phyloP scores from a whole-genome alignment of 176 grass and related monocot species.

The sorghum (Sorghum bicolor) region DNA sequence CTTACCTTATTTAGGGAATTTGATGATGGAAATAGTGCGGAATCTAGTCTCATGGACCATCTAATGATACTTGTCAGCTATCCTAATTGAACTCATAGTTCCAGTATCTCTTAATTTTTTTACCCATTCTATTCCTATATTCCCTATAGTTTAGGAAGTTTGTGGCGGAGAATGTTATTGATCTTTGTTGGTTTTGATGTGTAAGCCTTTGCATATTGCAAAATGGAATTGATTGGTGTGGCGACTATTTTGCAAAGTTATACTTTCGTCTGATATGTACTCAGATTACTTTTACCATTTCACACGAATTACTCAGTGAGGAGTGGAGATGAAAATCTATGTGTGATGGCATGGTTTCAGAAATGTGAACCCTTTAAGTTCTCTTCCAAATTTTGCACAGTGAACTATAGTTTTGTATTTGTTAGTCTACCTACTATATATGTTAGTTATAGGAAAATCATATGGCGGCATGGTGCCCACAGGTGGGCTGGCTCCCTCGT shows the following conservation, averaged over 20 bases:
- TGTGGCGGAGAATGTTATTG: neutral
- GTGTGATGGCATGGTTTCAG: neutral
- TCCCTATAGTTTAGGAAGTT: neutral
- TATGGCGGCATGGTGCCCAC: too few species aligned
- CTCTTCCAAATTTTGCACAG: neutral
- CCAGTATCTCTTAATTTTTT: neutral
- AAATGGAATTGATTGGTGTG: neutral
- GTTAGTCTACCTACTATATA: neutral
- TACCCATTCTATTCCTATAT: neutral
- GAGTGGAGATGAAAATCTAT: neutral
- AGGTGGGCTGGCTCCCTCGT: too few species aligned
- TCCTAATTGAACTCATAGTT: neutral
- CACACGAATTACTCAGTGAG: neutral
- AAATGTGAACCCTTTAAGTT: neutral
- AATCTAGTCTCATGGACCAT: neutral
- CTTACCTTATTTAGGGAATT: neutral
- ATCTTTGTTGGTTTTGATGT: slow-evolving; percentile 11
- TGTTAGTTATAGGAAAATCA: too few species aligned
- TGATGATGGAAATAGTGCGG: neutral
- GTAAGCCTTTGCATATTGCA: neutral
- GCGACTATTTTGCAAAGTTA: neutral
- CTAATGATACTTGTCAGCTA: neutral
- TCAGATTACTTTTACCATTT: neutral
- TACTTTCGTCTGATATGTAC: neutral
- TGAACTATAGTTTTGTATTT: neutral